Evolutionary conservation across 2,329 filamentous ascomycete genomes (phyloP).

Genomic region (Xylariales sp.): DNA sequence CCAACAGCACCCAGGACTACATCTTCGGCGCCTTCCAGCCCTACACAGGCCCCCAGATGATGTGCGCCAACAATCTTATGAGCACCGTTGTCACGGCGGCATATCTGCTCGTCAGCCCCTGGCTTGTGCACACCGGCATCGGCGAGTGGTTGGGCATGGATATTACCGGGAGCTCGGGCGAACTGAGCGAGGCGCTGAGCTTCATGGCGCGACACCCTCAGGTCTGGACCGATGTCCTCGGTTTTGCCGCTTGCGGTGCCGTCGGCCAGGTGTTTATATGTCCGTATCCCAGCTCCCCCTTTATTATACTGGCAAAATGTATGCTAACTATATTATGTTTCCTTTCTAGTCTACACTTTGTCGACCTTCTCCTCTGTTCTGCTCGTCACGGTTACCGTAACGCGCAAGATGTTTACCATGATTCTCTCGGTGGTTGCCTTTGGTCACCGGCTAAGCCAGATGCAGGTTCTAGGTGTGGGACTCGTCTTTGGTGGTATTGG

Average conservation of each 20-base stretch:
- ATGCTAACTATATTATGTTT: neutral
- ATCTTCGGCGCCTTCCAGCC: conserved; percentile 78
- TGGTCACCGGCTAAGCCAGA: conserved; percentile 78
- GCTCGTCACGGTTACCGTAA: conserved; percentile 94
- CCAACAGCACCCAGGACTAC: conserved; percentile 94
- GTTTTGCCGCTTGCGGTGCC: conserved; percentile 85
- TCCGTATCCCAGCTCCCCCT: conserved; percentile 31
- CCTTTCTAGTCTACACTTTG: conserved; percentile 70
- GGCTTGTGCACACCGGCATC: conserved; percentile 64
- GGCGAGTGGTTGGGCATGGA: conserved; percentile 65
- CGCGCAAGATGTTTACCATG: conserved; percentile 99
- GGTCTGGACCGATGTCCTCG: conserved; percentile 83
- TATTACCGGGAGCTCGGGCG: conserved; percentile 61
- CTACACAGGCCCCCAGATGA: conserved; percentile 95
- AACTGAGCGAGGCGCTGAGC: conserved; percentile 71
- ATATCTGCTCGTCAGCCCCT: conserved; percentile 77
- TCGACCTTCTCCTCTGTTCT: conserved; percentile 88
- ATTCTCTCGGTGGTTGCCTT: conserved; percentile 93
- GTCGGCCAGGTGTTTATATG: conserved; percentile 96
- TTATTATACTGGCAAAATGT: neutral
- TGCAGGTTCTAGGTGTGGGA: conserved; percentile 90
- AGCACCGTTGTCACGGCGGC: conserved; percentile 69
- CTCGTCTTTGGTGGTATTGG: conserved; percentile 95
- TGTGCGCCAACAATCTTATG: conserved; percentile 95
- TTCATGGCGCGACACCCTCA: conserved; percentile 78